Base-by-base conservation (phyloP, 306 rosid species). In the Castanopsis chinensis region DNA sequence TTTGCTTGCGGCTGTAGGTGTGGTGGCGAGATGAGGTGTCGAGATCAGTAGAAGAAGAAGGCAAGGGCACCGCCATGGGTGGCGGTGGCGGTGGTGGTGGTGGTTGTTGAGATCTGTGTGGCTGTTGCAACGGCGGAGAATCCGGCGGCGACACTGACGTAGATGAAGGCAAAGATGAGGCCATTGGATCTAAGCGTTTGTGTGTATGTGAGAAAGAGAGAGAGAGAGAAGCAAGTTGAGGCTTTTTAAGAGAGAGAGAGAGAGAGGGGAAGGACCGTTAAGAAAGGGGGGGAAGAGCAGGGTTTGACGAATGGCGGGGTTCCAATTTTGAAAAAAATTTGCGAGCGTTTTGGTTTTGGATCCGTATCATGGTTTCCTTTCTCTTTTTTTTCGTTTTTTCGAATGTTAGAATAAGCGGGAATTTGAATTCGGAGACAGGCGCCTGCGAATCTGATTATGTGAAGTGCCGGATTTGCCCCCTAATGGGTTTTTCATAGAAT, bases 1-100 rank as follows among this genome's bases (percentile, higher is more conserved):
- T 91, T 43, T 89, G 96, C 74, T 91, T 91, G 20, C 96, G 83
- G 53, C 84, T 86, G 64, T 91, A 89, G 1, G 89, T 51, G 37
- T 75, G 79, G 76, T 87, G 87, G 19, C 81, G 80, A 58, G 92
- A 76, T 51, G 91, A 59, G 4, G 88, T 83, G 60, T 87, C 92
- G 58, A 71, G n/a, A 21, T 63, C 3, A 3, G 80, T 52, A 3
- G 83, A 41, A 61, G 89, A 77, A 2, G 90, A 74, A 69, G 88
- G 72, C 86, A 81, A 79, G 3, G 90, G 53, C 53, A 49, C 49
- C 21, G 85, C 73, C 89, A 86, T 80, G 9, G 83, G 33, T 10
- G 75, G 30, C 53, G 5, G 17, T 2, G 53, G 15, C 15, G 4
- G 14, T 12, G 5, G 49, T 10, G 49, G 53, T 49, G 53, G 53